Percentiles rank a stretch among this genome's conserved stretches.
phyloP scores from a whole-genome alignment of 2,329 filamentous ascomycete genomes.

The Epichloe aotearoae region DNA sequence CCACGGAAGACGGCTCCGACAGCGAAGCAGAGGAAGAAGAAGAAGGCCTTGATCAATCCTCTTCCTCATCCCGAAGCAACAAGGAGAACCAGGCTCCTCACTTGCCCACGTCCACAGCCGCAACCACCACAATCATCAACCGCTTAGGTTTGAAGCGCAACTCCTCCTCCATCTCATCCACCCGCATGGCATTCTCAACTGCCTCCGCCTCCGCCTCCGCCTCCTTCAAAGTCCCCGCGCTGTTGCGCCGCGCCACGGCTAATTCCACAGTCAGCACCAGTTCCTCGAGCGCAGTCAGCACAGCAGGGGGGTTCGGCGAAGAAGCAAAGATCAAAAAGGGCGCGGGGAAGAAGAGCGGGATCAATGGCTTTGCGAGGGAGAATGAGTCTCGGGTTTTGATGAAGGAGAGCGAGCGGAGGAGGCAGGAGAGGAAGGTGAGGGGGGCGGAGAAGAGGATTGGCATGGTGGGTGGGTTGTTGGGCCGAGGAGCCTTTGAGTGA shows the following conservation, averaged over 20 bases:
- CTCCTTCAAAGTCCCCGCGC: conserved; percentile 54
- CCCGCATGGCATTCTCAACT: conserved; percentile 44
- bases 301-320: conserved; percentile 28
- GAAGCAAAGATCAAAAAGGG: conserved; percentile 45
- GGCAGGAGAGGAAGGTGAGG: conserved; percentile 45
- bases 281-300: conserved; percentile 16
- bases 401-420: conserved; percentile 42
- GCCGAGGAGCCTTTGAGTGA: conserved; percentile 31
- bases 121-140: conserved; percentile 42
- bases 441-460: conserved; percentile 43
- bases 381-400: conserved; percentile 42
- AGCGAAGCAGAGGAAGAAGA: conserved; percentile 20
- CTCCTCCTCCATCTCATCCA: conserved; percentile 19
- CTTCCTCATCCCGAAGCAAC: conserved; percentile 18
- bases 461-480: conserved; percentile 45
- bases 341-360: conserved; percentile 45
- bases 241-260: conserved; percentile 63
- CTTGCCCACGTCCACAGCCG: conserved; percentile 22
- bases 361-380: conserved; percentile 48
- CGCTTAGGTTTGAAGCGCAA: conserved; percentile 57
- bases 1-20: conserved; percentile 23
- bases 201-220: conserved; percentile 19
- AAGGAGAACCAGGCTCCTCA: conserved; percentile 36
- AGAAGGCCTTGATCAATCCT: neutral
- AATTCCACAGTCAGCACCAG: conserved; percentile 37